These are phyloP conservation scores for Ophiostoma australiae DNA, from an alignment of 2,329 filamentous ascomycete species.

Conservation along the genomic window DNA sequence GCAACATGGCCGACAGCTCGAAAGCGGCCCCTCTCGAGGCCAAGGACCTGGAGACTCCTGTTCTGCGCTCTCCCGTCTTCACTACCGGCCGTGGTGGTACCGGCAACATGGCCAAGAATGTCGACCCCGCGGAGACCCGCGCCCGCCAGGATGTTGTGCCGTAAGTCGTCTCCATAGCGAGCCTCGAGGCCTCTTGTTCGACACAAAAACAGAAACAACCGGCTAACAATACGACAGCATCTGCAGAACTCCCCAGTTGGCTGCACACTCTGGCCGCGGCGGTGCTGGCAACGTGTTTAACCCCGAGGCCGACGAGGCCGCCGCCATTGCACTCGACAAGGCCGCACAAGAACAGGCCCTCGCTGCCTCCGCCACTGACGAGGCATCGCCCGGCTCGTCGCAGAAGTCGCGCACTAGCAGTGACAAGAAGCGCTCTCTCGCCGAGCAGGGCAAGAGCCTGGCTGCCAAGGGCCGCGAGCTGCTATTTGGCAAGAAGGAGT, in stretches of 20 bases:
- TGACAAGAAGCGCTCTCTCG: slow-evolving; percentile 1
- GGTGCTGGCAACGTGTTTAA: slow-evolving; percentile 68
- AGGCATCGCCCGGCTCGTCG: slow-evolving; percentile 24
- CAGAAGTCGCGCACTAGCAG: slow-evolving; percentile 26
- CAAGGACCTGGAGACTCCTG: slow-evolving; percentile 72
- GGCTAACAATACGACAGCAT: slow-evolving; percentile 27
- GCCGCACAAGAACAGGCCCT: neutral
- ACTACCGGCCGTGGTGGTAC: slow-evolving; percentile 85
- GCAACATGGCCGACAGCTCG: slow-evolving; percentile 60
- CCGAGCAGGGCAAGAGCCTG: slow-evolving; percentile 31
- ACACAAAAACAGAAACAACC: too few species aligned
- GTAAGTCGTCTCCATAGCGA: slow-evolving; percentile 40
- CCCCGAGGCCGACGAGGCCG: slow-evolving; percentile 40
- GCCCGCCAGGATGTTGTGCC: slow-evolving; percentile 76
- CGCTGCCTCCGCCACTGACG: slow-evolving; percentile 34
- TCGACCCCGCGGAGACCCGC: slow-evolving; percentile 68
- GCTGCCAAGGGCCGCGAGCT: slow-evolving; percentile 46
- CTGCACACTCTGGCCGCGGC: slow-evolving; percentile 65
- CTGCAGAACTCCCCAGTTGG: slow-evolving; percentile 53
- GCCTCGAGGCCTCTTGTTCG: too few species aligned
- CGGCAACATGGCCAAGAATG: slow-evolving; percentile 77
- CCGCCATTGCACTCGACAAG: neutral
- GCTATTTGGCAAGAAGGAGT: slow-evolving; percentile 38
- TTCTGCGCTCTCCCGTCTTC: slow-evolving; percentile 74
- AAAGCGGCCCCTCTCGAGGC: slow-evolving; percentile 46